Evolutionary conservation across 805 yeast species (phyloP), one percentile per base, ranked within the genome.

Genomic region (Saccharomycodes ludwigii): DNA sequence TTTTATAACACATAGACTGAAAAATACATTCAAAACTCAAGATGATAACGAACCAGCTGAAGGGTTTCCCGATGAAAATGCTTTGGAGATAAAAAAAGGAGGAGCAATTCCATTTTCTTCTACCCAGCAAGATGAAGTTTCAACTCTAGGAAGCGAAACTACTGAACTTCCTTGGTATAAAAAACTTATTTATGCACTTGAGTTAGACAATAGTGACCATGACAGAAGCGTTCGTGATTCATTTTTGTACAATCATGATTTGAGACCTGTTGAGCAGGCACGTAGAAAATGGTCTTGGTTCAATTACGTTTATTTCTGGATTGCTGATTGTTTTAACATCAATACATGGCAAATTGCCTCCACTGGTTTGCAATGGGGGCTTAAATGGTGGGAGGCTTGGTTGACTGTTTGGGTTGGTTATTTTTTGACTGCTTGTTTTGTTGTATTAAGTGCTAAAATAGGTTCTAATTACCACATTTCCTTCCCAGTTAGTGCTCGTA

Each of bases 371-470:
- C 62, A 65, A 33, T 71, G 74, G 15, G 91, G 91, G 8, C 59
- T 84, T 56, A 69, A 76, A 12, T 83, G 94, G 94, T 84, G 94
- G 93, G 85, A 76, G 49, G 74, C 80, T 9, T 84, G 94, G 93
- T 58, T 84, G 23, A 71, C 91, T 1, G 91, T 84, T 17, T 82
- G 94, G 91, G 40, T 84, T 12, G 95, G 95, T 5, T 84, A 84
- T 53, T 48, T 64, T 13, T 54, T 80, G 29, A 73, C 81, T 39
- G 91, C 80, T 39, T 42, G 66, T 1, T 81, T 83, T 43, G 77
- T 85, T 21, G 67, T 71, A 4, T 48, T 73, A n/a, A 65, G 80
- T 13, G 80, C 93, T 15, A 64, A 94, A 44, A 69, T 81, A 32
- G 95, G 95, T 42, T 66, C 84, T 11, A 68, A 69, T 40, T 81